Percentiles rank a stretch among this genome's conserved stretches.
Conservation (phyloP, 805 yeast genomes). For the Starmerella khaoyaiensis region DNA sequence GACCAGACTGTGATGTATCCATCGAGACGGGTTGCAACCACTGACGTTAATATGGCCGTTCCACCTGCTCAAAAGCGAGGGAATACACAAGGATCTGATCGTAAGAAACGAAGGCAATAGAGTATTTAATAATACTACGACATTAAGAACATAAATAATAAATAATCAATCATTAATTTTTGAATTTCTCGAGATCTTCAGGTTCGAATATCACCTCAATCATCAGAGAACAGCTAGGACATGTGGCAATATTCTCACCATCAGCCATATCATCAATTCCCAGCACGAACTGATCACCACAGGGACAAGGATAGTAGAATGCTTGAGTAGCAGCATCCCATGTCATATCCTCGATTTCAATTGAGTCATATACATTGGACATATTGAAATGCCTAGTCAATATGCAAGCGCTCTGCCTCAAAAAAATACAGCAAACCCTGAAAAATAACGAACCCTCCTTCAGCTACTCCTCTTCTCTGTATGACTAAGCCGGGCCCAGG, state of each 20-base stretch:
- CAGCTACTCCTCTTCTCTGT: too few species aligned
- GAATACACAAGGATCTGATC: slow-evolving; percentile 1
- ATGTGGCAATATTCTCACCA: slow-evolving; percentile 80
- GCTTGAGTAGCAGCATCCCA: slow-evolving; percentile 71
- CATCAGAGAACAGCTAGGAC: slow-evolving; percentile 93
- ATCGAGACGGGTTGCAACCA: slow-evolving; percentile 47
- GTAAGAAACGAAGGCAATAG: slow-evolving; percentile 4
- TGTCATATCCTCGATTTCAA: slow-evolving; percentile 93
- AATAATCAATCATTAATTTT: background rate
- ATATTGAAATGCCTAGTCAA: too few species aligned
- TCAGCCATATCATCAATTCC: slow-evolving; percentile 71
- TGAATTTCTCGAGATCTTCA: slow-evolving; percentile 25
- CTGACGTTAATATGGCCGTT: slow-evolving; percentile 17
- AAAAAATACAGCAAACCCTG: too few species aligned
- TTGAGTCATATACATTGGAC: slow-evolving; percentile 56
- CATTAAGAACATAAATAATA: background rate
- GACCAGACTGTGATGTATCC: slow-evolving; percentile 68
- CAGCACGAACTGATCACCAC: slow-evolving; percentile 90
- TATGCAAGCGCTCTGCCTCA: too few species aligned
- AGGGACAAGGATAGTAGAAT: slow-evolving; percentile 93
- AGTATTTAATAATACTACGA: background rate
- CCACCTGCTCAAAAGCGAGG: slow-evolving; percentile 9
- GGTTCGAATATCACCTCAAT: slow-evolving; percentile 79
- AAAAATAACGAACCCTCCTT: too few species aligned
- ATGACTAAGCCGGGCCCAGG: too few species aligned